Evolutionary conservation across 1,139 yeast species (phyloP), one percentile per base, ranked within the genome.

Genomic region (Scheffersomyces illinoinensis): DNA sequence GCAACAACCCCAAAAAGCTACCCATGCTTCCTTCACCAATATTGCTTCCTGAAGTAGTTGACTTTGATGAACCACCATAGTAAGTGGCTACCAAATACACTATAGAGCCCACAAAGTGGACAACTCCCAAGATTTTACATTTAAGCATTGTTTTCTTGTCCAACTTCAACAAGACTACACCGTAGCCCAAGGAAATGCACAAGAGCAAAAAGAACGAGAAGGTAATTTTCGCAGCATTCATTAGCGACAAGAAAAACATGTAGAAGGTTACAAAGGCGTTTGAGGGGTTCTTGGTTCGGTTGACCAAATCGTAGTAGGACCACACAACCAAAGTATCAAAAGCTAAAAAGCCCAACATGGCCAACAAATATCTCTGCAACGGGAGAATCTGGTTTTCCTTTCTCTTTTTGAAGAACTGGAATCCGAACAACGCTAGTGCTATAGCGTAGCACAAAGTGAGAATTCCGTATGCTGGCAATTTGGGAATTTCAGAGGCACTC

Each of bases 161-260:
- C 62, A 96, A 82, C 65, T 93, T 89, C 56, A 97, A 91, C 62
- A 84, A 84, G 50, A 96, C 99, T 57, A 96, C 95, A 61, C 99
- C 98, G 74, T 93, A 96, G 47, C 99, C 99, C 65, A 93, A 79
- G 19, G 97, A 85, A 60, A 96, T 95, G 67, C 93, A 89, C 62
- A 95, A 81, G 59, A 96, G 78, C 67, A 96, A 77, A 76, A 93
- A 96, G 76, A 95, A 90, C 10, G 98, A 90, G 71, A 92, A 92
- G 0, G 98, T 89, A 59, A 91, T 85, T 68, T 96, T 90, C 64
- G 87, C 85, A 1, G 97, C 86, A 71, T 92, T 91, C 71, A 93
- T 77, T 33, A 92, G 71, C 1, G 98, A 89, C 56, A 93, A 83
- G 69, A 93, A 85, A 8, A 86, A 86, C 84, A 92, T 84, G 75